Evolutionary conservation across 352 stramenopile genomes (phyloP).

Genomic region (Pythium diclinum): DNA sequence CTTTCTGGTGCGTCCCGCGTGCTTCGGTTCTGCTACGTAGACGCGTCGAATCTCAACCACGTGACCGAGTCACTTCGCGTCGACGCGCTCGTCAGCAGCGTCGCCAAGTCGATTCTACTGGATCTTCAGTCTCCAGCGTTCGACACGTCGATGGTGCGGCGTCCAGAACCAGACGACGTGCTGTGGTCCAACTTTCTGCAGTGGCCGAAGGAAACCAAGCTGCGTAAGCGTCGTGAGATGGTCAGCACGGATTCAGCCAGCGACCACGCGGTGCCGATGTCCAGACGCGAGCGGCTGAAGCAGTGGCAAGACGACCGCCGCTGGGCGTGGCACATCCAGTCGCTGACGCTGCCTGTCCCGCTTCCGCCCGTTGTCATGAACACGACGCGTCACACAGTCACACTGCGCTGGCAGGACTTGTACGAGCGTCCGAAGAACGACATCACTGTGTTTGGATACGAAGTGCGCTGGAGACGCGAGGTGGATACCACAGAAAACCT

Average conservation of each 20-base stretch:
- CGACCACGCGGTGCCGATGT: slow-evolving; percentile 32
- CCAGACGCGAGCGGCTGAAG: slow-evolving; percentile 71
- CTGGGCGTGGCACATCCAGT: slow-evolving; percentile 61
- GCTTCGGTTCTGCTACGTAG: slow-evolving; percentile 68
- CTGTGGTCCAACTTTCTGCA: slow-evolving; percentile 51
- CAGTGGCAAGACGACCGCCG: slow-evolving; percentile 77
- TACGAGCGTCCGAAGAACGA: slow-evolving; percentile 59
- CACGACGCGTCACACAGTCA: slow-evolving; percentile 44
- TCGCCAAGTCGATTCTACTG: slow-evolving; percentile 35
- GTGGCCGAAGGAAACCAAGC: slow-evolving; percentile 63
- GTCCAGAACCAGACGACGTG: slow-evolving; percentile 32
- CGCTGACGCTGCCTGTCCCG: slow-evolving; percentile 65
- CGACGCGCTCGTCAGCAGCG: slow-evolving; percentile 41
- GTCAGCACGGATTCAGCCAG: slow-evolving; percentile 10
- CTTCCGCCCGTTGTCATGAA: slow-evolving; percentile 61
- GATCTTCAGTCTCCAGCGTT: slow-evolving; percentile 51
- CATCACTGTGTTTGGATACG: slow-evolving; percentile 66
- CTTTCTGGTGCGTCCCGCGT: slow-evolving; percentile 13
- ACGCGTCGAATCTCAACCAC: slow-evolving; percentile 74
- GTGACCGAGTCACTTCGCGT: slow-evolving; percentile 52
- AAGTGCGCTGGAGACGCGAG: slow-evolving; percentile 50
- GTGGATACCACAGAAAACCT: not conserved
- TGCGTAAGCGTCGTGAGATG: slow-evolving; percentile 30
- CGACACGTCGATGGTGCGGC: slow-evolving; percentile 55
- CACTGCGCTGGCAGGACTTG: slow-evolving; percentile 71